A percentile compares a stretch with the other conserved stretches of the same genome.
Conservation (phyloP, 2,329 filamentous ascomycete genomes). For the Seiridium cupressi region DNA sequence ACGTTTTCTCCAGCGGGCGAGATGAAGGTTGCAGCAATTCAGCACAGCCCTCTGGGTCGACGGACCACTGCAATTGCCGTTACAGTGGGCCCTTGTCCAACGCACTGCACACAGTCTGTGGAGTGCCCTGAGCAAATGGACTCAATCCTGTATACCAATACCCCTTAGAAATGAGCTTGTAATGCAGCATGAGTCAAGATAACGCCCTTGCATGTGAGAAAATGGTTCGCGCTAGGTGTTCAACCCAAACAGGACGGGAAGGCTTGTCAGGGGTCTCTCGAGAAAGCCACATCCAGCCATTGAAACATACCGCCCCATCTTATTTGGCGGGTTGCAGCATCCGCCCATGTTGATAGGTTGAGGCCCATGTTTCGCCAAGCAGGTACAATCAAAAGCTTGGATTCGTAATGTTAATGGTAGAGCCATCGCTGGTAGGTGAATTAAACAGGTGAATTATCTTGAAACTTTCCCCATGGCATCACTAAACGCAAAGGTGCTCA, state of each 20-base stretch:
- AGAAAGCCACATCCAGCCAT: constrained; percentile 1
- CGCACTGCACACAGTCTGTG: neutral
- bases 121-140: neutral
- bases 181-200: neutral
- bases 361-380: neutral
- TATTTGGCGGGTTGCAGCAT: neutral
- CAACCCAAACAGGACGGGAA: neutral
- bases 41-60: neutral
- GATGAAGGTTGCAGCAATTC: constrained; percentile 1
- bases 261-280: neutral
- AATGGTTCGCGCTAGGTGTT: neutral
- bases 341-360: neutral
- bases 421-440: neutral
- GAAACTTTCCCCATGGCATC: neutral
- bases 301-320: neutral
- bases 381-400: neutral
- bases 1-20: neutral
- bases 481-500: neutral
- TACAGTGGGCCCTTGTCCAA: neutral
- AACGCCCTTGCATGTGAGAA: neutral
- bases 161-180: neutral
- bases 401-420: neutral
- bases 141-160: neutral
- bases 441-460: neutral
- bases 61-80: neutral